A percentile compares a stretch with the other conserved stretches of the same genome.
Conservation (phyloP, 2,329 filamentous ascomycete species). For the Eutypella sp. region DNA sequence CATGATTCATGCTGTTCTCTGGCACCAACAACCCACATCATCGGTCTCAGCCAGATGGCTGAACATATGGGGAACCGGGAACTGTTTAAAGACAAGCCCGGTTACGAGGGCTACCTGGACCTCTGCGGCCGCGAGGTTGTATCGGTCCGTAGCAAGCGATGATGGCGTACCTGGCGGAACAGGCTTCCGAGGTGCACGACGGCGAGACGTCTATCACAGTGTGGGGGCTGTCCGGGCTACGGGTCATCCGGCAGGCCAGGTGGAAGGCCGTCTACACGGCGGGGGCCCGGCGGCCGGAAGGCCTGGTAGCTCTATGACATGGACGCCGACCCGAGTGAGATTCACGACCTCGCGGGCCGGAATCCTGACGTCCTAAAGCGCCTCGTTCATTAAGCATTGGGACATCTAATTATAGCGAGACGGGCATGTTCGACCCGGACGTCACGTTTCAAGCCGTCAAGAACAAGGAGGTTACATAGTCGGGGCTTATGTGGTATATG, state of each 20-base stretch:
- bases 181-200: constrained; percentile 19
- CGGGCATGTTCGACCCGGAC: neutral
- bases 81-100: constrained; percentile 13
- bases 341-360: constrained; percentile 14
- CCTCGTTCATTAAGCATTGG: neutral
- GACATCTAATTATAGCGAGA: neutral
- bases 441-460: neutral
- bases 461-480: neutral
- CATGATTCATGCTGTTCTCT: constrained; percentile 54
- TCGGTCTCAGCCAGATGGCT: constrained; percentile 49
- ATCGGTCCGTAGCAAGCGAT: no score
- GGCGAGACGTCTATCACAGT: constrained; percentile 22
- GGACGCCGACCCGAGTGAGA: constrained; percentile 20
- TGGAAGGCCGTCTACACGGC: constrained; percentile 26
- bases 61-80: constrained; percentile 33
- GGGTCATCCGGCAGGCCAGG: constrained; percentile 26
- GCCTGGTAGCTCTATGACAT: constrained; percentile 24
- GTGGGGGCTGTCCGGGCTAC: constrained; percentile 31
- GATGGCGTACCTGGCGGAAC: no score
- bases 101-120: constrained; percentile 30
- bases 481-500: no score
- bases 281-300: constrained; percentile 16
- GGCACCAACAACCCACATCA: constrained; percentile 52
- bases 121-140: no score
- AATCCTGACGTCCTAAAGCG: constrained; percentile 9